Evolutionary conservation across 75 land plant species (phyloP).

Genomic region (Ceratopteris richardii): DNA sequence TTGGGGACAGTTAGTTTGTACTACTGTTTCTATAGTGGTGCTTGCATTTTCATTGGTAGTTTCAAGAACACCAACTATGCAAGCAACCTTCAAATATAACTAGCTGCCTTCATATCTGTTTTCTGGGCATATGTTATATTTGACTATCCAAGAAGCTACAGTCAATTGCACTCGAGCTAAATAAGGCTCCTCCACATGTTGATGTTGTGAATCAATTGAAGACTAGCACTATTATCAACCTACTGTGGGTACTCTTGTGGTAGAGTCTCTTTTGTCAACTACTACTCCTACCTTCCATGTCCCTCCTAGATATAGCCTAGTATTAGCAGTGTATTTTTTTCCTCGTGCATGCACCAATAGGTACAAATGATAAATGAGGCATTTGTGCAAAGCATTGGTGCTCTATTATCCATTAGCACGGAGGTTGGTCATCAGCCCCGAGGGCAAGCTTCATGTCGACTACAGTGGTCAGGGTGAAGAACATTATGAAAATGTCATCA

Average conservation of each 20-base stretch:
- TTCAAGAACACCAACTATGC: slow-evolving; percentile 73
- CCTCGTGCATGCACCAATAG: too few species aligned
- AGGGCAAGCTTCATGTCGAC: too few species aligned
- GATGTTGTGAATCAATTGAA: slow-evolving; percentile 82
- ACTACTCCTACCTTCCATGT: slow-evolving; percentile 78
- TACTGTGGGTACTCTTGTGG: slow-evolving; percentile 88
- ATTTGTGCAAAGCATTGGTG: too few species aligned
- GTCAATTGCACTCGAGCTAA: slow-evolving; percentile 62
- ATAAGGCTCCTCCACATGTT: slow-evolving; percentile 97
- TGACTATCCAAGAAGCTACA: slow-evolving; percentile 70
- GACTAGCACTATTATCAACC: slow-evolving; percentile 78
- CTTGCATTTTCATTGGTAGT: slow-evolving; percentile 80
- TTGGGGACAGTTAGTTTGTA: slow-evolving; percentile 91
- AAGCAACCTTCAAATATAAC: slow-evolving; percentile 81
- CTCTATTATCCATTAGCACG: too few species aligned
- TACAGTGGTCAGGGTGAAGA: too few species aligned
- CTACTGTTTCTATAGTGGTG: slow-evolving; percentile 81
- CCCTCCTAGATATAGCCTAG: slow-evolving; percentile 79
- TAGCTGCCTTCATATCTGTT: slow-evolving; percentile 87
- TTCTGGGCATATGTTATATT: slow-evolving; percentile 96
- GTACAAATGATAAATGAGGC: too few species aligned
- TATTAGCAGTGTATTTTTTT: slow-evolving; percentile 94
- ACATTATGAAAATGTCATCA: too few species aligned
- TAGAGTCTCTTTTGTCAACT: slow-evolving; percentile 89
- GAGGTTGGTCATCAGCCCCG: too few species aligned